Percentiles rank a stretch among this genome's conserved stretches.
These are phyloP conservation scores for Sugiyamaella grinbergsii DNA, from an alignment of 1,139 yeast genomes.

Conservation along the genomic window DNA sequence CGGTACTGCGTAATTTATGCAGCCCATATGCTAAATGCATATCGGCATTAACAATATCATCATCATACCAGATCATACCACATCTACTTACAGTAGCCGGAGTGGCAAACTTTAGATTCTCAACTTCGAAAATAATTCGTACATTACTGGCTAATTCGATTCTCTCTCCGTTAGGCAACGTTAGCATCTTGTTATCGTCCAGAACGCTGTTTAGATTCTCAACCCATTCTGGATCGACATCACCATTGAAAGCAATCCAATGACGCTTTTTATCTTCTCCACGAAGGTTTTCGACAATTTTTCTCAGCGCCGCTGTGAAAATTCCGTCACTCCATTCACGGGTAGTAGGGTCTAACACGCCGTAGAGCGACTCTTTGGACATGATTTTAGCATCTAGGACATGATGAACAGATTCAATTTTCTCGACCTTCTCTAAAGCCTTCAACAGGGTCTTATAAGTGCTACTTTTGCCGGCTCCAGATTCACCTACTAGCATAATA, in stretches of 20 bases:
- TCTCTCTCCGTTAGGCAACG: constrained; percentile 90
- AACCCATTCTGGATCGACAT: constrained; percentile 92
- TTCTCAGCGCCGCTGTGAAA: constrained; percentile 68
- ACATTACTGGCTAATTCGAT: constrained; percentile 65
- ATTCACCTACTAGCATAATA: constrained; percentile 72
- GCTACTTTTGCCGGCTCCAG: constrained; percentile 76
- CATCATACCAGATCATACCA: constrained; percentile 80
- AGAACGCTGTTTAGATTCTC: constrained; percentile 88
- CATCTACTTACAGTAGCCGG: constrained; percentile 94
- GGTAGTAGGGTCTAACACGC: constrained; percentile 70
- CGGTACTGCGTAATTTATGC: neutral
- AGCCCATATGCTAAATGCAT: constrained; percentile 31
- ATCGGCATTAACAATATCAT: constrained; percentile 38
- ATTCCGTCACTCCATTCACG: constrained; percentile 94
- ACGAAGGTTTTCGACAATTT: constrained; percentile 56
- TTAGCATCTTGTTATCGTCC: constrained; percentile 80
- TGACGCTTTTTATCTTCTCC: constrained; percentile 59
- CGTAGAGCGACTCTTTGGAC: constrained; percentile 67
- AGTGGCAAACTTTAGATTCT: constrained; percentile 65
- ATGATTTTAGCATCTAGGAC: constrained; percentile 76
- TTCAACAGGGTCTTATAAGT: constrained; percentile 54
- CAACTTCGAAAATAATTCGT: constrained; percentile 75
- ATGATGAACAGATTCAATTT: constrained; percentile 47
- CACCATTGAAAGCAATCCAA: constrained; percentile 93
- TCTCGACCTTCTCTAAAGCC: constrained; percentile 47